Evolutionary conservation across 192 early-diverging fungal genomes (phyloP).

Genomic region (Coemansia sp.): DNA sequence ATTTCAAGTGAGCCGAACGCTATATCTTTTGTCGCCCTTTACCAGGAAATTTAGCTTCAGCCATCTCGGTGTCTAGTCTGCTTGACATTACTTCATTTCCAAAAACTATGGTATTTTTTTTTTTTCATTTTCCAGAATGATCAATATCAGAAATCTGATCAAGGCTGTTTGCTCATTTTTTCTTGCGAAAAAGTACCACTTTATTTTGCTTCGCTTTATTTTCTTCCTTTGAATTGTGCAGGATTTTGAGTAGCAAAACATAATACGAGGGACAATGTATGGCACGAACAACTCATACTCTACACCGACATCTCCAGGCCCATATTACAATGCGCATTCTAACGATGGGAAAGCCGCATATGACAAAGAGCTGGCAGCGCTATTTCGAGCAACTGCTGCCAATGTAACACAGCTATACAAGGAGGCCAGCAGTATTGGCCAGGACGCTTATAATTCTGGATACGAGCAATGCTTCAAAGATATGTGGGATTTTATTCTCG

Average conservation of each 20-base stretch:
- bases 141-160: too few relatives aligned
- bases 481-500: conserved; percentile 37
- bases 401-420: conserved; percentile 53
- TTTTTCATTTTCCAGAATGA: too few relatives aligned
- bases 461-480: conserved; percentile 53
- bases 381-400: conserved; percentile 48
- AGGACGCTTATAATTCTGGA: conserved; percentile 41
- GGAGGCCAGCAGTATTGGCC: conserved; percentile 45
- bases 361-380: conserved; percentile 40
- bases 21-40: too few relatives aligned
- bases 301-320: conserved; percentile 36
- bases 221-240: not conserved
- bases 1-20: too few relatives aligned
- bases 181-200: too few relatives aligned
- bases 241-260: not conserved
- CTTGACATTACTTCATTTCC: too few relatives aligned
- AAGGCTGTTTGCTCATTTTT: too few relatives aligned
- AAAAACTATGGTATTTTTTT: too few relatives aligned
- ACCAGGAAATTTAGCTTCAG: too few relatives aligned
- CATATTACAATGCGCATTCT: conserved; percentile 19
- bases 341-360: conserved; percentile 23
- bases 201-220: too few relatives aligned
- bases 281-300: conserved; percentile 24
- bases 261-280: conserved; percentile 28
- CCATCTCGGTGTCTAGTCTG: too few relatives aligned